These are phyloP conservation scores for Chlamydomonas asymmetrica DNA, from an alignment of 139 green algal genomes.

Conservation along the genomic window DNA sequence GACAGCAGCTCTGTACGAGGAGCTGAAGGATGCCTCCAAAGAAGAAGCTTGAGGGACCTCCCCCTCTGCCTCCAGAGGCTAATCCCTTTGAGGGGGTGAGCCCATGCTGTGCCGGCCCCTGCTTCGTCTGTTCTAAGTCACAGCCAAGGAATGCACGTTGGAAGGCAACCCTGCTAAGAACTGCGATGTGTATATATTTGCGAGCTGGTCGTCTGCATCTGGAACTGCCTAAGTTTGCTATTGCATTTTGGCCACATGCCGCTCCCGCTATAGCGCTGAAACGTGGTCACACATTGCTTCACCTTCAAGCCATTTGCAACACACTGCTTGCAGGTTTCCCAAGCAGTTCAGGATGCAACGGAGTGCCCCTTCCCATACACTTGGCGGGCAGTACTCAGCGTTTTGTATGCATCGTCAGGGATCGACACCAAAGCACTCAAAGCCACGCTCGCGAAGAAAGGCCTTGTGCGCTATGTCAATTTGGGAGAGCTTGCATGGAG, in stretches of 20 bases:
- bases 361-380: constrained; percentile 43
- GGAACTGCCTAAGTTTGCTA: no score
- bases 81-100: constrained; percentile 37
- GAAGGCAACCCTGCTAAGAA: no score
- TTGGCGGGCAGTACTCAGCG: constrained; percentile 42
- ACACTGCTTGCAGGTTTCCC: constrained; percentile 33
- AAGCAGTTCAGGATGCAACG: constrained; percentile 32
- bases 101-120: no score
- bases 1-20: no score
- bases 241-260: no score
- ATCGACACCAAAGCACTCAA: constrained; percentile 21
- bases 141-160: no score
- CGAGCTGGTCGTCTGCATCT: not conserved
- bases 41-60: constrained; percentile 35
- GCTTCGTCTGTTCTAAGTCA: no score
- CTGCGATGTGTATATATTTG: not conserved
- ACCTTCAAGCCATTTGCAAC: not conserved
- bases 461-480: constrained; percentile 31
- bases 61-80: constrained; percentile 29
- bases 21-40: constrained; percentile 50
- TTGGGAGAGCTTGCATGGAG: constrained; percentile 36
- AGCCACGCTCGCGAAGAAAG: constrained; percentile 40
- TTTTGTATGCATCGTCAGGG: constrained; percentile 26
- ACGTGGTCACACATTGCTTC: not conserved
- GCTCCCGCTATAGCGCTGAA: no score